A percentile compares a stretch with the other conserved stretches of the same genome.
phyloP scores from a whole-genome alignment of 805 yeast genomes.

The Spathaspora sp. region DNA sequence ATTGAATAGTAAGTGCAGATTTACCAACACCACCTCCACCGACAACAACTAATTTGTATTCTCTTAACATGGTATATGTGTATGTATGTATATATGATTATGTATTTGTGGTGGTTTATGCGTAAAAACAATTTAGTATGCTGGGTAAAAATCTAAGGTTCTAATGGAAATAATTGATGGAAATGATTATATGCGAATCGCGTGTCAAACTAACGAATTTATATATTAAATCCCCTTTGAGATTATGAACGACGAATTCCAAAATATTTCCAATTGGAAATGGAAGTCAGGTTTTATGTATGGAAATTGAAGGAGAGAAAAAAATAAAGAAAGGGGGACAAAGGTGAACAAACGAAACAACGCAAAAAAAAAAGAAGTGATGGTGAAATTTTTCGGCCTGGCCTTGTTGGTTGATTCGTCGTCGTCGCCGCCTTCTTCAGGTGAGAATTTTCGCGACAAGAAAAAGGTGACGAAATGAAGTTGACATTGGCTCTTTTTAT shows the following conservation, averaged over 20 bases:
- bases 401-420: background rate
- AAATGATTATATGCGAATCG: background rate
- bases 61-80: slow-evolving; percentile 49
- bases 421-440: background rate
- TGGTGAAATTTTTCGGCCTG: background rate
- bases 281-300: background rate
- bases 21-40: slow-evolving; percentile 99
- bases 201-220: background rate
- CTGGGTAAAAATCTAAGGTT: background rate
- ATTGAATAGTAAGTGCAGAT: slow-evolving; percentile 90
- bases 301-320: background rate
- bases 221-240: background rate
- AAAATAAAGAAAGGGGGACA: background rate
- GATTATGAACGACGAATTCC: background rate
- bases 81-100: background rate
- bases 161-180: background rate
- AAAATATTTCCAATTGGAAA: background rate
- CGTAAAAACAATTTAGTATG: background rate
- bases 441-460: background rate
- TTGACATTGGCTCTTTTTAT: background rate
- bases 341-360: background rate
- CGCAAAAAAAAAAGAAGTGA: background rate
- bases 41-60: slow-evolving; percentile 90
- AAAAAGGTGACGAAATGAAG: background rate
- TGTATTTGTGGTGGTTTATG: background rate